Evolutionary conservation across 495 filamentous ascomycete species (phyloP).

Genomic region (Cudoniella acicularis): DNA sequence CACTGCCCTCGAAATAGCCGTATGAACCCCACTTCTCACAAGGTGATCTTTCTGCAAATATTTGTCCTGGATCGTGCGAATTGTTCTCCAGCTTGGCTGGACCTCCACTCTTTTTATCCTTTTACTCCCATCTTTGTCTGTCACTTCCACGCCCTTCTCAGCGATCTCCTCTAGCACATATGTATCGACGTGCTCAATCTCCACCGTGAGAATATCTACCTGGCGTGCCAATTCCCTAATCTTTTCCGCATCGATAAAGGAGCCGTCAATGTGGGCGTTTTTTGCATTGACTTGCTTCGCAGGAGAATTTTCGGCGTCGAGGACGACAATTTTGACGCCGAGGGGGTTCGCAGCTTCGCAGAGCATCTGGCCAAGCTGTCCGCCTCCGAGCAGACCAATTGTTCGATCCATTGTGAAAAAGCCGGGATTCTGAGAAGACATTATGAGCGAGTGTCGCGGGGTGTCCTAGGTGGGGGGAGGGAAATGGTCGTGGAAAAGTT

Average conservation of each 20-base stretch:
- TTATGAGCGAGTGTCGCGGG: too few species aligned
- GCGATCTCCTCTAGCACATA: slow-evolving; percentile 83
- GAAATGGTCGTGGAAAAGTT: too few species aligned
- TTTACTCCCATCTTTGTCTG: slow-evolving; percentile 32
- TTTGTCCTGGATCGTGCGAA: slow-evolving; percentile 95
- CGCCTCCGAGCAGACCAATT: slow-evolving; percentile 68
- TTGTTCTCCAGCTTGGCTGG: slow-evolving; percentile 86
- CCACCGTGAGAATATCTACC: slow-evolving; percentile 88
- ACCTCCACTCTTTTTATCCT: slow-evolving; percentile 49
- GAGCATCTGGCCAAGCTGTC: slow-evolving; percentile 95
- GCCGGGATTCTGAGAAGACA: neutral
- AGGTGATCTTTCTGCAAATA: slow-evolving; percentile 87
- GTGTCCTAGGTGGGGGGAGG: too few species aligned
- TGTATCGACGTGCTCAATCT: slow-evolving; percentile 97
- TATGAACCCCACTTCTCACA: slow-evolving; percentile 59
- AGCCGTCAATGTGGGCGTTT: slow-evolving; percentile 71
- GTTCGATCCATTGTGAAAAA: slow-evolving; percentile 31
- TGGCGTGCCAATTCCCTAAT: slow-evolving; percentile 71
- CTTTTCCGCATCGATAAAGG: slow-evolving; percentile 74
- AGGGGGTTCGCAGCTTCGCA: slow-evolving; percentile 84
- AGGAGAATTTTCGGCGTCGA: slow-evolving; percentile 75
- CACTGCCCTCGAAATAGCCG: slow-evolving; percentile 64
- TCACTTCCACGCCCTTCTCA: slow-evolving; percentile 48
- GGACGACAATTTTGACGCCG: slow-evolving; percentile 73
- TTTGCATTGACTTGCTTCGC: slow-evolving; percentile 88